Evolutionary conservation across 108 stramenopile genomes (phyloP), one percentile per base, ranked within the genome.

Genomic region (Ochromonas danica): DNA sequence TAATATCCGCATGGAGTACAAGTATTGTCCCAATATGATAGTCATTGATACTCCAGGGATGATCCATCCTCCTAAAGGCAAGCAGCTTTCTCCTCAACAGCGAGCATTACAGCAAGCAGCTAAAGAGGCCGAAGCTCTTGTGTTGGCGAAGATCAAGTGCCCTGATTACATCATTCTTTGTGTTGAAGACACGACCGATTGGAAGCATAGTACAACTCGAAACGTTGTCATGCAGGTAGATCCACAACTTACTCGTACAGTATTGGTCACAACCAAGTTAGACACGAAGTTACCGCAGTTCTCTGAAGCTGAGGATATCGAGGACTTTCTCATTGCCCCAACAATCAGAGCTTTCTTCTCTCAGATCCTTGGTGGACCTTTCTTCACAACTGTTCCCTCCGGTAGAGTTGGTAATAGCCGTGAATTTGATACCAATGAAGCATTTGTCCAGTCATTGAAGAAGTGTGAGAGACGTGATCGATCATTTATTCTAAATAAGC

Each of bases 261-360:
- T 95, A 33, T 89, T 95, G 61, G 93, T 95, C 45, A 91, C 92
- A 79, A 94, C 94, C 38, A 95, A 95, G 81, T 84, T 95, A 28
- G 94, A 95, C 85, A 95, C 94, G 77, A 95, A 94, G 88, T 57
- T 95, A 33, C 92, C 93, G 43, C 94, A 95, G 85, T 95, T 95
- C 79, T 90, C 91, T 3, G 80, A 88, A 6, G 90, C 90, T 1
- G 84, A 85, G 40, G 94, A 95, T 86, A 79, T 94, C 17, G 88
- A 85, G 62, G 93, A 93, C 61, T 95, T 93, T 72, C 82, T 94
- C 1, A 63, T 85, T 42, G 93, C 94, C 28, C 83, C 81, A n/a
- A 77, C 92, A 38, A 77, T 94, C 35, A 88, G 89, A 70, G 71
- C 88, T 31, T 80, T 95, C 77, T 91, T 87, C 61, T 92, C 92